Percentiles rank a stretch among this genome's conserved stretches.
phyloP scores from a whole-genome alignment of 148 eudicot genomes.

The Suaeda aralocaspica region DNA sequence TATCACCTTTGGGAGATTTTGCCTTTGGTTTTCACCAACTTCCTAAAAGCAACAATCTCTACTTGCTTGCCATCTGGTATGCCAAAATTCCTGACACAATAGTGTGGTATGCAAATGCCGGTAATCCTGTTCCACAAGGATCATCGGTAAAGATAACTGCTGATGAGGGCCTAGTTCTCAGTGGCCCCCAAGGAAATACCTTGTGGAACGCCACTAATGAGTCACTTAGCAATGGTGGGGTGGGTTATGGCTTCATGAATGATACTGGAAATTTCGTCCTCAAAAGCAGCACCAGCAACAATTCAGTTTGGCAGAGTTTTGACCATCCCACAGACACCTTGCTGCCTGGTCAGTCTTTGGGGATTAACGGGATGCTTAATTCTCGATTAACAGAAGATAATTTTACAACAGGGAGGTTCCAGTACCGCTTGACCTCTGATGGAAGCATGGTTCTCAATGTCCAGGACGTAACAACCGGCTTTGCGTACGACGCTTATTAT shows the following conservation, averaged over 20 bases:
- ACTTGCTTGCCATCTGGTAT: constrained; percentile 53
- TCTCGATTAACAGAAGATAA: constrained; percentile 30
- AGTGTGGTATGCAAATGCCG: constrained; percentile 42
- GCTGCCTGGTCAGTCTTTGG: constrained; percentile 42
- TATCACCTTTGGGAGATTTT: constrained; percentile 52
- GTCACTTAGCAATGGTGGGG: not conserved
- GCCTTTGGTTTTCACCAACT: constrained; percentile 45
- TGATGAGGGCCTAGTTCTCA: constrained; percentile 38
- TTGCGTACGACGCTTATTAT: not conserved
- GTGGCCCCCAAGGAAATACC: constrained; percentile 33
- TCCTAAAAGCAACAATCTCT: constrained; percentile 19
- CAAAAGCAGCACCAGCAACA: not conserved
- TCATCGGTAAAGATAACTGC: constrained; percentile 34
- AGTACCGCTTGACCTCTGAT: not conserved
- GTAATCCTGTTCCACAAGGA: constrained; percentile 27
- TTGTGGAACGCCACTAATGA: constrained; percentile 28
- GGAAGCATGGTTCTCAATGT: not conserved
- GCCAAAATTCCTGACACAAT: constrained; percentile 46
- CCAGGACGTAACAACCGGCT: constrained; percentile 1
- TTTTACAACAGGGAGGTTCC: constrained; percentile 43
- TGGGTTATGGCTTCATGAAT: constrained; percentile 32
- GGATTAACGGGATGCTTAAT: constrained; percentile 8
- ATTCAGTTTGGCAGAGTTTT: constrained; percentile 43
- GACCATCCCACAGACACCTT: constrained; percentile 41
- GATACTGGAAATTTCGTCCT: constrained; percentile 52